Percentiles rank a stretch among this genome's conserved stretches.
Evolutionary conservation across 495 filamentous ascomycete species (phyloP).

Genomic region (Extremus antarcticus): DNA sequence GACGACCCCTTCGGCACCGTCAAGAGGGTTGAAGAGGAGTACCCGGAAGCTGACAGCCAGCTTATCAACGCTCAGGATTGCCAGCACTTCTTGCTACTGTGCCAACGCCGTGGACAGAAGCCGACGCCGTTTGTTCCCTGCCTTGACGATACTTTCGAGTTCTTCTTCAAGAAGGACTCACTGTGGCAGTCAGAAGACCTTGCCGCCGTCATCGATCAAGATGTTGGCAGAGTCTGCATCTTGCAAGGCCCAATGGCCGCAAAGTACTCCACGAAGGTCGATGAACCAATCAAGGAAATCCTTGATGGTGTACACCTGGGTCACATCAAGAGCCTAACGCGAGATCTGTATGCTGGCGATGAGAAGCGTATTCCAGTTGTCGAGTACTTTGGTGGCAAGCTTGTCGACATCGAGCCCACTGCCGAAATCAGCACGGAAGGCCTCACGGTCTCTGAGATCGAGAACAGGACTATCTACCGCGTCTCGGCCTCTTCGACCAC

Average conservation of each 20-base stretch:
- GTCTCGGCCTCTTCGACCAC: conserved; percentile 60
- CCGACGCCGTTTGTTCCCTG: conserved; percentile 89
- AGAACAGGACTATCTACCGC: conserved; percentile 66
- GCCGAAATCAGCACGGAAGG: conserved; percentile 63
- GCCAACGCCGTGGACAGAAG: conserved; percentile 86
- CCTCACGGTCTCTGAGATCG: conserved; percentile 63
- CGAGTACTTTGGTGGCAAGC: conserved; percentile 89
- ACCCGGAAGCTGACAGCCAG: conserved; percentile 76
- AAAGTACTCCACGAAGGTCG: conserved; percentile 75
- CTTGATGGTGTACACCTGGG: conserved; percentile 77
- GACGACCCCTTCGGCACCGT: conserved; percentile 67
- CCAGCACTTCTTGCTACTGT: conserved; percentile 90
- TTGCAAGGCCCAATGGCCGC: conserved; percentile 90
- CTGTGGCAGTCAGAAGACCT: conserved; percentile 98
- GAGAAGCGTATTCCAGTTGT: conserved; percentile 66
- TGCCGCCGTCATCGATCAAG: conserved; percentile 87
- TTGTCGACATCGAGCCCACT: conserved; percentile 31
- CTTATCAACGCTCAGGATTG: conserved; percentile 96
- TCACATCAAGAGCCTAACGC: conserved; percentile 67
- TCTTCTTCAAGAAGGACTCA: conserved; percentile 99
- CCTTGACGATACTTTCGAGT: conserved; percentile 91
- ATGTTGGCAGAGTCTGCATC: conserved; percentile 90
- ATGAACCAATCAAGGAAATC: conserved; percentile 90
- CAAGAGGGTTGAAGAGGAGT: conserved; percentile 66
- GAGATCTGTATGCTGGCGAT: conserved; percentile 68